A percentile compares a stretch with the other conserved stretches of the same genome.
phyloP scores from a whole-genome alignment of 345 rosid species.

The Eutrema yunnanense region DNA sequence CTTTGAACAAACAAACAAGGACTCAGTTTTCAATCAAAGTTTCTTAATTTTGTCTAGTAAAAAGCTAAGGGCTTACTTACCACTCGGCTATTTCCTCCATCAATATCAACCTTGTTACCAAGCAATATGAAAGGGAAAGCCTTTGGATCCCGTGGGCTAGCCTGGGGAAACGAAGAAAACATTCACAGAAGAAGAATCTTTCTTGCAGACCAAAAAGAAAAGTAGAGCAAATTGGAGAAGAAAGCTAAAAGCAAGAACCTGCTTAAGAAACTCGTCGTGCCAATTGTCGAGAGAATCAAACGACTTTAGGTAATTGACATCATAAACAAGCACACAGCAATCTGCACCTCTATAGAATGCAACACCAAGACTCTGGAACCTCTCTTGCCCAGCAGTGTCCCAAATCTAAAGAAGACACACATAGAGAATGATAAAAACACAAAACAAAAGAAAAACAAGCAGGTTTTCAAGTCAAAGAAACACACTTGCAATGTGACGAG shows the following conservation, averaged over 20 bases:
- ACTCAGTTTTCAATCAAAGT: not conserved
- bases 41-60: not conserved
- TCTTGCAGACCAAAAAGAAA: not conserved
- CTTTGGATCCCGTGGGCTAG: conserved; percentile 71
- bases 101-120: conserved; percentile 96
- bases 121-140: conserved; percentile 80
- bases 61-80: conserved; percentile 33
- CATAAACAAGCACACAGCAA: conserved; percentile 85
- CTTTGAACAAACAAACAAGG: no score
- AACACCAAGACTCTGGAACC: conserved; percentile 88
- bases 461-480: not conserved
- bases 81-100: conserved; percentile 99
- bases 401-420: conserved; percentile 42
- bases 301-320: conserved; percentile 67
- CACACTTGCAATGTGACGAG: conserved; percentile 79
- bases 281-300: conserved; percentile 82
- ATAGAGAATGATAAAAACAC: not conserved
- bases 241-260: conserved; percentile 30
- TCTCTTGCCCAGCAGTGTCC: conserved; percentile 94
- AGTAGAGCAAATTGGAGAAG: not conserved
- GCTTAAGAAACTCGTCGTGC: conserved; percentile 84
- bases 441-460: not conserved
- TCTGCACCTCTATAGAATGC: conserved; percentile 92
- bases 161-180: conserved; percentile 35
- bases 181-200: not conserved